Evolutionary conservation across 148 eudicot species (phyloP), one percentile per base, ranked within the genome.

Genomic region (Polygonum maritimum): DNA sequence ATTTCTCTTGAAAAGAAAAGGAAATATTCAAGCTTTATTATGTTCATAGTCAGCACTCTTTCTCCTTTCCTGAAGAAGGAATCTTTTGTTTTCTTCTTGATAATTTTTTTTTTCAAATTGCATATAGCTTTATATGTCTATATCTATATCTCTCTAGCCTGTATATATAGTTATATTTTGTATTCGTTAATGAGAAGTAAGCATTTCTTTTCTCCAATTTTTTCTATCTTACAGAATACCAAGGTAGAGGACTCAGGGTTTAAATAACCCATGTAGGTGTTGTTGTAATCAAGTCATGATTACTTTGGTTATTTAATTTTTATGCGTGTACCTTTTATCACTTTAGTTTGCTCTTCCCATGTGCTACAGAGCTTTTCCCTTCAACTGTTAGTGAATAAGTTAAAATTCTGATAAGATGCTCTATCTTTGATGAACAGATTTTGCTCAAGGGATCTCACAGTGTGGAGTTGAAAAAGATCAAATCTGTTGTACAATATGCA

Each of bases 401-500:
- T 41, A 26, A 75, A 48, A 41, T 78, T 22, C 47, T 67, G 52
- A 72, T 69, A 39, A 40, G 63, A 38, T 77, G 71, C 44, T 26
- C 41, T 78, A 31, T 39, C 40, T 14, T 78, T 21, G 71, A 78
- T 58, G 45, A 75, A 78, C 92, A 95, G 98, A 89, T 95, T 82
- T 85, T 95, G 84, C 85, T 95, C 74, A 90, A 88, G 87, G 98
- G 98, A 75, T 81, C 94, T 73, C 88, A 86, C 72, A 87, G 86
- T 73, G 88, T 90, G 54, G 97, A 92, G 73, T 65, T 95, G 89
- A 95, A 95, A 86, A 92, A 81, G 84, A 86, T 95, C 74, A 95
- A 95, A 82, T 80, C 86, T 81, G 96, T 90, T 48, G 87, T 92
- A 70, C 92, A 91, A 41, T 92, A 90, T 85, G 96, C 98, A 38